These are phyloP conservation scores for Agarophyton chilense DNA, from an alignment of 23 red algal genomes.

Conservation along the genomic window DNA sequence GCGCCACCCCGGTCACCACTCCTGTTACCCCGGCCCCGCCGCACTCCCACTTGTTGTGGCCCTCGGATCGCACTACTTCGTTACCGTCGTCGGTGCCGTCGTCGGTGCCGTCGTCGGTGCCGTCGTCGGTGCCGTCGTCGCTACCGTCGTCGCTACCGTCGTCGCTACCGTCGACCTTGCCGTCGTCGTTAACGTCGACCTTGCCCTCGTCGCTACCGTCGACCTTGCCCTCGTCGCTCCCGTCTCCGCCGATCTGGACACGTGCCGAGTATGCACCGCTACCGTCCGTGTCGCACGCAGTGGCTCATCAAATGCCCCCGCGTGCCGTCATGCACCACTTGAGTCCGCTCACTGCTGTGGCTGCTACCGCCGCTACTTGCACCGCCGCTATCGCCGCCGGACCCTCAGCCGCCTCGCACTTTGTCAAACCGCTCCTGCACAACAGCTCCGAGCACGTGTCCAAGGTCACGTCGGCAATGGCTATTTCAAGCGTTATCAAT, in stretches of 20 bases:
- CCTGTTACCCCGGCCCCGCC: conserved; percentile 12
- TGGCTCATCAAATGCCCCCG: not conserved
- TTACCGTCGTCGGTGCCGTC: too few relatives aligned
- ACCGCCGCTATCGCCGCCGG: not conserved
- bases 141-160: not conserved
- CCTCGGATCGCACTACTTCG: not conserved
- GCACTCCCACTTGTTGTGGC: not conserved
- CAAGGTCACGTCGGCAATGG: conserved; percentile 34
- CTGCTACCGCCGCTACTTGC: not conserved
- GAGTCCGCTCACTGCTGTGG: not conserved
- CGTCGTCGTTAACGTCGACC: too few relatives aligned
- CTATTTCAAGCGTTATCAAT: conserved; percentile 61
- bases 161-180: not conserved
- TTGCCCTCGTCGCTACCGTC: too few relatives aligned
- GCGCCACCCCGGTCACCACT: not conserved
- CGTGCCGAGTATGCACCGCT: not conserved
- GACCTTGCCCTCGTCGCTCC: too few relatives aligned
- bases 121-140: too few relatives aligned
- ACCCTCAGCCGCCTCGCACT: too few relatives aligned
- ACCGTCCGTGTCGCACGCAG: not conserved
- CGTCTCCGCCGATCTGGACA: not conserved
- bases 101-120: too few relatives aligned
- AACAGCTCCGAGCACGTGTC: not conserved
- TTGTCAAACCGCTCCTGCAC: too few relatives aligned
- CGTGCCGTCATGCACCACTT: not conserved